Conservation (phyloP, 2,329 filamentous ascomycete species). For the Colletotrichum euphorbiae region DNA sequence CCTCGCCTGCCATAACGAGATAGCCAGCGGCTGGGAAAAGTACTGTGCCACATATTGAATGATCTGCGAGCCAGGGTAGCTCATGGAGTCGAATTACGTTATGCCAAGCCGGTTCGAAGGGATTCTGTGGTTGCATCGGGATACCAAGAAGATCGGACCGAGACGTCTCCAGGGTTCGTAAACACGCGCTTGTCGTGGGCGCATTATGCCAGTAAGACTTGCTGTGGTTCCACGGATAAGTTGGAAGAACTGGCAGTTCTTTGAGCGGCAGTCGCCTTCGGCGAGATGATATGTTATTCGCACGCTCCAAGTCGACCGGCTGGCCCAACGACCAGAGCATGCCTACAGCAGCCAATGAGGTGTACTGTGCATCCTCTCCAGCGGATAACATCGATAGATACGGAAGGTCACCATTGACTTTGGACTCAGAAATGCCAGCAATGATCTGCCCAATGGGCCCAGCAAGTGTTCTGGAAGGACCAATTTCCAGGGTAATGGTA, state of each 20-base stretch:
- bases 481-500: conserved; percentile 44
- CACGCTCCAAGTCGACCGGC: conserved; percentile 3
- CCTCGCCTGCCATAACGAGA: conserved; percentile 27
- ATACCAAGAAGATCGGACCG: conserved; percentile 31
- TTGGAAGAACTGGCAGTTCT: conserved; percentile 33
- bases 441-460: conserved; percentile 46
- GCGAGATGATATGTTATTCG: background rate
- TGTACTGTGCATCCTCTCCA: conserved; percentile 6
- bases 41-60: conserved; percentile 55
- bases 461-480: conserved; percentile 45
- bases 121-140: background rate
- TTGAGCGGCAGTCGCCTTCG: background rate
- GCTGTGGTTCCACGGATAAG: conserved; percentile 31
- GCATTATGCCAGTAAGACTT: conserved; percentile 27
- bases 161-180: background rate
- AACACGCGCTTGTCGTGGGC: no score
- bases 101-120: conserved; percentile 17
- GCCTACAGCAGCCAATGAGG: conserved; percentile 3
- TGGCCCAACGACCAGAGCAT: conserved; percentile 16
- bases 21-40: conserved; percentile 48
- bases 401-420: background rate
- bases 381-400: conserved; percentile 22
- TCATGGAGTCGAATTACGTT: conserved; percentile 5
- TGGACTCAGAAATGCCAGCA: background rate
- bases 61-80: conserved; percentile 55